These are phyloP conservation scores for Myxozyma monticola DNA, from an alignment of 805 yeast species.

Conservation along the genomic window DNA sequence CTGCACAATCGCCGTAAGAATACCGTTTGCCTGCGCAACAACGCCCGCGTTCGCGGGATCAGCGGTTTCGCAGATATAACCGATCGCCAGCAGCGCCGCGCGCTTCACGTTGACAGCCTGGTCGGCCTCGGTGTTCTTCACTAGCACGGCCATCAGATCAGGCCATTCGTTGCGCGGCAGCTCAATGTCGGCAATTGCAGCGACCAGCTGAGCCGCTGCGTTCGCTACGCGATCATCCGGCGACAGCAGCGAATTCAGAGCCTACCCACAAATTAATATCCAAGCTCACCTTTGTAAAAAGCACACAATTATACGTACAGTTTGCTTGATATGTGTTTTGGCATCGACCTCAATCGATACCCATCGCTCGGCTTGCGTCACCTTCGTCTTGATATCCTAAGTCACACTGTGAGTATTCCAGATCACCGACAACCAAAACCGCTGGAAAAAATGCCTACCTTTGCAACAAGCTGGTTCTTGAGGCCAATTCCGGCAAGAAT, in stretches of 20 bases:
- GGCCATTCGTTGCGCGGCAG: constrained; percentile 87
- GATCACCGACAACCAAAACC: background rate
- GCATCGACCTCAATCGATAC: constrained; percentile 53
- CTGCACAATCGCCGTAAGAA: constrained; percentile 92
- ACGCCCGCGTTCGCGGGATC: constrained; percentile 79
- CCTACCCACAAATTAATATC: constrained; percentile 29
- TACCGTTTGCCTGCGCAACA: constrained; percentile 83
- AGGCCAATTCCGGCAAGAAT: constrained; percentile 86
- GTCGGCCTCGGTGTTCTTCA: constrained; percentile 79
- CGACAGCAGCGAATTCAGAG: constrained; percentile 63
- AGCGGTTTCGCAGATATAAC: constrained; percentile 93
- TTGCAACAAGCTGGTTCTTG: constrained; percentile 85
- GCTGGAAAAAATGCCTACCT: constrained; percentile 36
- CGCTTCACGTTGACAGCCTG: constrained; percentile 79
- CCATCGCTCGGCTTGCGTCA: constrained; percentile 74
- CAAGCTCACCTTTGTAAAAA: background rate
- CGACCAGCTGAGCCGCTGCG: constrained; percentile 89
- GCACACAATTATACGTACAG: constrained; percentile 30
- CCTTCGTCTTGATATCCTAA: constrained; percentile 55
- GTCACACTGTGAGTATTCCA: background rate
- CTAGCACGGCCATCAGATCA: constrained; percentile 76
- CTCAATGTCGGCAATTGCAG: constrained; percentile 96
- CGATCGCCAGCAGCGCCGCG: constrained; percentile 84
- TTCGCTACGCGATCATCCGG: constrained; percentile 77
- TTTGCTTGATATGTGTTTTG: constrained; percentile 64